Percentiles rank a stretch among this genome's conserved stretches.
phyloP scores from a whole-genome alignment of 2,329 filamentous ascomycete species.

The Aspergillus sp. region DNA sequence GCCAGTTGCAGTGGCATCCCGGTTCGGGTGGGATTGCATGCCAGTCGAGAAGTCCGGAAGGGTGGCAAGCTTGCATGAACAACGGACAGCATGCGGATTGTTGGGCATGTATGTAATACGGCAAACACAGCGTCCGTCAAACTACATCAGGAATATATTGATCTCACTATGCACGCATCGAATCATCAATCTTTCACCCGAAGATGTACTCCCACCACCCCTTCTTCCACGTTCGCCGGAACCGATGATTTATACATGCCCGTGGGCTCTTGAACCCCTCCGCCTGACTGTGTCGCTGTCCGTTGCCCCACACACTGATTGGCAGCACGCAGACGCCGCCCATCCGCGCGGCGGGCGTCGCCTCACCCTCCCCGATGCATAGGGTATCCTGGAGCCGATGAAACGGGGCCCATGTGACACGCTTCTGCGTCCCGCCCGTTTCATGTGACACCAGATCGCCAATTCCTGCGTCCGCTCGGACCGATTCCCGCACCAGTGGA shows the following conservation, averaged over 20 bases:
- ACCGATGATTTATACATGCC: constrained; percentile 36
- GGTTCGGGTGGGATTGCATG: too few relatives aligned
- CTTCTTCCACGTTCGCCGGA: constrained; percentile 31
- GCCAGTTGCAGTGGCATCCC: too few relatives aligned
- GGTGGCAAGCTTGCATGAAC: too few relatives aligned
- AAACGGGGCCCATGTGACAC: constrained; percentile 37
- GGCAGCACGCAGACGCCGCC: constrained; percentile 88
- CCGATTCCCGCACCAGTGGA: constrained; percentile 22
- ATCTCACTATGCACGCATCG: not conserved
- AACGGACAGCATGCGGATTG: too few relatives aligned
- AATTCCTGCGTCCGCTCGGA: constrained; percentile 20
- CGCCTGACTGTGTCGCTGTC: constrained; percentile 33
- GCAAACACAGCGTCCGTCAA: too few relatives aligned
- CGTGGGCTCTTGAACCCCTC: constrained; percentile 26
- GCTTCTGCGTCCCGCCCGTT: constrained; percentile 11
- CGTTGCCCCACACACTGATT: constrained; percentile 58
- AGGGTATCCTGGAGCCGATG: constrained; percentile 23
- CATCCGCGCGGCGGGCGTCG: constrained; percentile 39
- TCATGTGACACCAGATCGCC: constrained; percentile 18
- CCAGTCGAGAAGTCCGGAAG: too few relatives aligned
- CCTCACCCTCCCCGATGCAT: constrained; percentile 25
- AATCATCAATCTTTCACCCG: constrained; percentile 14
- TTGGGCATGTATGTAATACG: not conserved
- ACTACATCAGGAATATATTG: not conserved
- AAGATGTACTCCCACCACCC: constrained; percentile 30